Evolutionary conservation across 345 rosid genomes (phyloP), one percentile per base, ranked within the genome.

Genomic region (Salix udensis): DNA sequence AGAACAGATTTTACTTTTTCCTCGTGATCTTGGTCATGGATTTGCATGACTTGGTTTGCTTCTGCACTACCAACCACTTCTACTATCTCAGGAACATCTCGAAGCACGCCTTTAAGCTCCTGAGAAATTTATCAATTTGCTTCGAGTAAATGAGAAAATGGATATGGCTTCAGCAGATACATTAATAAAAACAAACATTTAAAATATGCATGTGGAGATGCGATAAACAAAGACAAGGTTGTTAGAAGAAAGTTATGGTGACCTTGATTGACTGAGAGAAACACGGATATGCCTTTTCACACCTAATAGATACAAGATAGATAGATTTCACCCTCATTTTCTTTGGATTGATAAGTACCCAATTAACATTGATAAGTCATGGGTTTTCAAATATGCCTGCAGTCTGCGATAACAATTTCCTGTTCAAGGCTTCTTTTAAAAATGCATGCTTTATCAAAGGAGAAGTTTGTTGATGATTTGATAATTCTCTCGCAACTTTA

Each of bases 21-120:
- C 76, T 72, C 82, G 14, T 79, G 87, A 70, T 88, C 92, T 66
- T 87, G 85, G 68, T 87, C 85, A 26, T 79, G 82, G 74, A 91
- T 73, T 72, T 82, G 70, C 61, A 88, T 78, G 50, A 87, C 79
- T 84, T 84, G 84, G 78, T 84, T 84, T 61, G 87, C 87, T 67
- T 87, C 93, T 79, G 77, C 85, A 65, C 68, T 79, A 28, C 95
- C 97, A 79, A 96, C 87, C 81, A 96, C 79, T 78, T 96, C 92
- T 52, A 88, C 88, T 4, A 96, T 86, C 89, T 96, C 99, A 3
- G 97, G 97, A 77, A 92, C 82, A 79, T 81, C 87, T 50, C 83
- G 85, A 86, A 96, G 87, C 70, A 94, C 91, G 67, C 76, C 79
- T 86, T 89, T 92, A 75, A 96, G 97, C 86, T 96, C 99, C 99